Base-by-base conservation (phyloP, 164 flowering plant genomes). In the Pachysandra terminalis region DNA sequence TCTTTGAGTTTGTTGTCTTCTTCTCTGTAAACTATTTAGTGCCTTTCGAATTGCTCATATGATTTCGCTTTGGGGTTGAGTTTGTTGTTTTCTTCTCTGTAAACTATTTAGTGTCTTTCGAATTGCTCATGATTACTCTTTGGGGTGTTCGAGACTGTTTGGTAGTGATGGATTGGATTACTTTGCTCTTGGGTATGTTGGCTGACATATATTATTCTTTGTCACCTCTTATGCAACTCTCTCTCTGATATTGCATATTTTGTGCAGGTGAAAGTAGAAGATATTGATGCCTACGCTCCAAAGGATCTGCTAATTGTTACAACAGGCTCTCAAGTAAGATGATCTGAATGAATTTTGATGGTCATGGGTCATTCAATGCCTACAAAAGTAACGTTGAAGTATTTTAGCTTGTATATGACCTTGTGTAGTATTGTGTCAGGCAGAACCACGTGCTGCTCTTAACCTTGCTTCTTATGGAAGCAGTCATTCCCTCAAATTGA, bases 381-480 rank as follows among this genome's bases (percentile, higher is more conserved):
- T 56, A 61, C 16, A 27, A 59, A 55, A 1, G 40, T 63, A 28
- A 12, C 40, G 19, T 15, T n/a, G n/a, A n/a, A n/a, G 27, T 48
- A 62, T 57, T 69, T 54, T 62, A 45, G 69, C 70, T 65, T 40
- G 70, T 71, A 54, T 72, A 63, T 85, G 72, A 77, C 74, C 71
- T 51, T 52, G 60, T 72, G 52, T 69, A 24, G 60, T 73, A 57
- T 74, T 81, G 76, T 85, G 85, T 88, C 91, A 95, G 99, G 99
- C 95, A 82, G 99, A 95, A 78, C 94, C 98, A 61, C 96, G 97
- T 75, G 99, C 99, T 70, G 98, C 99, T 48, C 77, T 95, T 76
- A 95, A 95, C 82, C 98, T 95, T 72, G 98, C 99, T 63, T 95
- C 99, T 28, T 86, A 78, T 82, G 99, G 98, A 70, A 81, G 93